A percentile compares a stretch with the other conserved stretches of the same genome.
These are phyloP conservation scores for Phytophthora chlamydospora DNA, from an alignment of 352 stramenopile genomes.

Conservation along the genomic window DNA sequence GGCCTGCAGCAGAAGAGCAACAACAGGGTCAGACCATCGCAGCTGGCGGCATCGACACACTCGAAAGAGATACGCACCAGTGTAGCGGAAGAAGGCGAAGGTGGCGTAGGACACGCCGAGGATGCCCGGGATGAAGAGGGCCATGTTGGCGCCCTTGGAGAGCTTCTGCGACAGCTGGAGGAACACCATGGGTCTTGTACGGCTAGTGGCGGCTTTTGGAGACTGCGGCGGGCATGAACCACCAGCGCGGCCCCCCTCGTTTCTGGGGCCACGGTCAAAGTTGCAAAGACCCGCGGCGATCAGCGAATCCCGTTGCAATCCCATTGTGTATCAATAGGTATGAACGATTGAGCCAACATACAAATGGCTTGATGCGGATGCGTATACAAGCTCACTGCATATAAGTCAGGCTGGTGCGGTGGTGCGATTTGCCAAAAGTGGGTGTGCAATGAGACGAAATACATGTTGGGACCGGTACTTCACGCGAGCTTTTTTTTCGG, in stretches of 20 bases:
- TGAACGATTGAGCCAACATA: conserved; percentile 1
- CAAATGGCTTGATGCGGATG: conserved; percentile 26
- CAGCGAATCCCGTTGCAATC: conserved; percentile 5
- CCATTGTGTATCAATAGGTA: background rate
- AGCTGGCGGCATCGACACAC: background rate
- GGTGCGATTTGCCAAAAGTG: conserved; percentile 20
- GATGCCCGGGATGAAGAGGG: conserved; percentile 45
- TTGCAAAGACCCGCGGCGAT: conserved; percentile 55
- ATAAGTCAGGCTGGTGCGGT: conserved; percentile 6
- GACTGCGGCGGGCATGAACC: conserved; percentile 36
- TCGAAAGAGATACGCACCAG: conserved; percentile 42
- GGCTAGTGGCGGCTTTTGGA: conserved; percentile 29
- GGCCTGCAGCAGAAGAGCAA: conserved; percentile 40
- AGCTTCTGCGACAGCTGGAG: conserved; percentile 74
- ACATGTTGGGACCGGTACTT: no score
- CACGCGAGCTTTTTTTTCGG: no score
- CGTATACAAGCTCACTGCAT: conserved; percentile 1
- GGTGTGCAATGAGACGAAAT: background rate
- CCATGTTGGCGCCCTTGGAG: conserved; percentile 64
- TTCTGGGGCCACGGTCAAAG: conserved; percentile 40
- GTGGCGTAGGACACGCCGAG: conserved; percentile 48
- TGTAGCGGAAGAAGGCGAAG: conserved; percentile 69
- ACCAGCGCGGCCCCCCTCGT: conserved; percentile 26
- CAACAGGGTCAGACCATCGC: background rate
- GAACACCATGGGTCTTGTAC: conserved; percentile 50